Conservation (phyloP, 495 filamentous ascomycete species). For the Penicillium pancosmium region DNA sequence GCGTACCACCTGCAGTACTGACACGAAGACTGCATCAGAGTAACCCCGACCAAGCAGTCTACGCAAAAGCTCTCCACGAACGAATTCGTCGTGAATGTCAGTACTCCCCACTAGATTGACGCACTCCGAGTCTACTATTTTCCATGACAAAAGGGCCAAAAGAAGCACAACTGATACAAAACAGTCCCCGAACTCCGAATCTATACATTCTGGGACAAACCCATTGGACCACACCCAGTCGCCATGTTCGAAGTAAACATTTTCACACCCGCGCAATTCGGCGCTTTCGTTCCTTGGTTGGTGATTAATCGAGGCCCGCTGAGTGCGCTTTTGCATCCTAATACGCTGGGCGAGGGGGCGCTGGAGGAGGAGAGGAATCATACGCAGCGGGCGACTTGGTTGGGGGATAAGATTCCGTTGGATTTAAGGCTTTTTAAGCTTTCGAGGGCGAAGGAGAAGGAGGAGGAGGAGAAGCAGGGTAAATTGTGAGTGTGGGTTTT, state of each 20-base stretch:
- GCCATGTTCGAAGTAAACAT: slow-evolving; percentile 93
- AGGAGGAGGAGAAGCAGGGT: slow-evolving; percentile 20
- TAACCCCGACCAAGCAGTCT: slow-evolving; percentile 62
- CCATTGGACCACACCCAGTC: slow-evolving; percentile 79
- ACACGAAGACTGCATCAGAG: slow-evolving; percentile 37
- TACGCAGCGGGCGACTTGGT: slow-evolving; percentile 80
- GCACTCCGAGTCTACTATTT: background rate
- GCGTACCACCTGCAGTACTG: background rate
- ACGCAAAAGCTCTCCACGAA: slow-evolving; percentile 73
- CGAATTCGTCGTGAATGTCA: slow-evolving; percentile 79
- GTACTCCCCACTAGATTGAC: slow-evolving; percentile 11
- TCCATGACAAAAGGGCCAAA: background rate
- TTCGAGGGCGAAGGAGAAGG: slow-evolving; percentile 33
- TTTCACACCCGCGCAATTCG: slow-evolving; percentile 83
- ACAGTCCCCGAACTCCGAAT: slow-evolving; percentile 83
- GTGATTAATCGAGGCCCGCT: slow-evolving; percentile 81
- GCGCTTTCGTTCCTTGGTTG: slow-evolving; percentile 85
- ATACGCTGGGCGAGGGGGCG: slow-evolving; percentile 54
- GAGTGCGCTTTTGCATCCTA: slow-evolving; percentile 79
- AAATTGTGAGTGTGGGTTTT: slow-evolving; percentile 1
- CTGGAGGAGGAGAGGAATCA: slow-evolving; percentile 64
- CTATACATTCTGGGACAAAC: slow-evolving; percentile 74
- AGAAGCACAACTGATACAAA: background rate
- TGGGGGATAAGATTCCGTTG: slow-evolving; percentile 74
- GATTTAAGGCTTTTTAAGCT: slow-evolving; percentile 64